Percentiles rank a stretch among this genome's conserved stretches.
Conservation (phyloP, 805 yeast species). For the Metschnikowia continentalis region DNA sequence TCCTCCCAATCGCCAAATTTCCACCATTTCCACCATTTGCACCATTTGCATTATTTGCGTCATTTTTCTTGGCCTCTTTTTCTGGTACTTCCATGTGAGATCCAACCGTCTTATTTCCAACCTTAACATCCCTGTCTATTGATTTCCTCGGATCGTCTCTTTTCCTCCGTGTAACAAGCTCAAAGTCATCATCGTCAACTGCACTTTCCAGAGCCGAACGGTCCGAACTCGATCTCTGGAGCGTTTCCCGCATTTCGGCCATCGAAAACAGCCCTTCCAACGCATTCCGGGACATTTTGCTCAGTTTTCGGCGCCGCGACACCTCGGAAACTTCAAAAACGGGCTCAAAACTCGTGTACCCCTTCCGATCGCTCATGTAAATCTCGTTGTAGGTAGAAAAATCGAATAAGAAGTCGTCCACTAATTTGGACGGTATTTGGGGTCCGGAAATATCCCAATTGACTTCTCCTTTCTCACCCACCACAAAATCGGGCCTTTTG, state of each 20-base stretch:
- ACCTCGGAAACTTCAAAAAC: slow-evolving; percentile 24
- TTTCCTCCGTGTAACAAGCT: slow-evolving; percentile 19
- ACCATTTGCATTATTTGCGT: too few species aligned
- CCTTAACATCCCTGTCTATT: neutral
- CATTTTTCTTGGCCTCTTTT: neutral
- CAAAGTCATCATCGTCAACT: slow-evolving; percentile 21
- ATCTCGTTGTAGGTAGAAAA: slow-evolving; percentile 23
- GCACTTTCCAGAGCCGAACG: neutral
- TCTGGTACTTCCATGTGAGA: neutral
- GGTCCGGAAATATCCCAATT: slow-evolving; percentile 3
- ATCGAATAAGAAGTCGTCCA: slow-evolving; percentile 20
- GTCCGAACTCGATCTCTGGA: neutral
- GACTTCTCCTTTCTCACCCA: slow-evolving; percentile 18
- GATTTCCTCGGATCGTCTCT: neutral
- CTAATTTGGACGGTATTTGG: neutral
- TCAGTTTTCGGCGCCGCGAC: slow-evolving; percentile 18
- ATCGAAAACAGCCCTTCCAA: neutral
- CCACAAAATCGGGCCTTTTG: slow-evolving; percentile 20
- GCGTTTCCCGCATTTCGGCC: neutral
- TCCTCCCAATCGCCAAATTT: too few species aligned
- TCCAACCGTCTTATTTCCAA: too few species aligned
- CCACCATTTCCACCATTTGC: too few species aligned
- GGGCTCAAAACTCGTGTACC: slow-evolving; percentile 32
- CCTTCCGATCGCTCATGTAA: slow-evolving; percentile 34
- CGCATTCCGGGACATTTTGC: slow-evolving; percentile 19